Conservation (phyloP, 495 filamentous ascomycete genomes). For the Hyaloscypha finlandica region DNA sequence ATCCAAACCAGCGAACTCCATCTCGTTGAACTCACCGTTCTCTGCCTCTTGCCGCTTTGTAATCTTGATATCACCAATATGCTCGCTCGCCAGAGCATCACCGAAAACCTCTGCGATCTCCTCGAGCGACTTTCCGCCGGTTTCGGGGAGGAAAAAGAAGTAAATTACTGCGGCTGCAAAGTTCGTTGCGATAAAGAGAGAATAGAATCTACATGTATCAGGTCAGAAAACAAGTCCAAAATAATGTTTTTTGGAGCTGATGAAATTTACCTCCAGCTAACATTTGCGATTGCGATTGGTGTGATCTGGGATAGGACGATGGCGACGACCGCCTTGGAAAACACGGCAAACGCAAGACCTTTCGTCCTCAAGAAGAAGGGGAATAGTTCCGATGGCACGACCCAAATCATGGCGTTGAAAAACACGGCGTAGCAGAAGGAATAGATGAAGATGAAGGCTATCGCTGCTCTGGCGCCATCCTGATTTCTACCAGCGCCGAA, state of each 20-base stretch:
- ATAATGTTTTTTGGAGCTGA: too few species aligned
- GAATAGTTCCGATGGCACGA: conserved; percentile 28
- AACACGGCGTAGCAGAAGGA: conserved; percentile 32
- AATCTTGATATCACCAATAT: too few species aligned
- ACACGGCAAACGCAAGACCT: conserved; percentile 19
- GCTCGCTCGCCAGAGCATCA: not conserved
- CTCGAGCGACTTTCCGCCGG: conserved; percentile 33
- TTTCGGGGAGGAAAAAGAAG: conserved; percentile 33
- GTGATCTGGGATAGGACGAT: conserved; percentile 54
- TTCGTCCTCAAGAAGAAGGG: conserved; percentile 19
- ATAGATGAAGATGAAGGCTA: conserved; percentile 31
- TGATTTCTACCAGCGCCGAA: not conserved
- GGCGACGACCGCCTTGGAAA: conserved; percentile 35
- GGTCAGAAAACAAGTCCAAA: too few species aligned
- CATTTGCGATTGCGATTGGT: conserved; percentile 45
- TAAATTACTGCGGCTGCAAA: conserved; percentile 21
- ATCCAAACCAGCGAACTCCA: too few species aligned
- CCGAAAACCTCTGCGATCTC: conserved; percentile 35
- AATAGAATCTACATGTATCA: conserved; percentile 43
- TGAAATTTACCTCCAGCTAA: conserved; percentile 29
- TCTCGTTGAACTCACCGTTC: too few species aligned
- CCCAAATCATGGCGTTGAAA: conserved; percentile 36
- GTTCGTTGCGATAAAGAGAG: conserved; percentile 44
- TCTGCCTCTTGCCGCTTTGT: too few species aligned
- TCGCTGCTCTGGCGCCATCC: conserved; percentile 1